A percentile compares a stretch with the other conserved stretches of the same genome.
phyloP scores from a whole-genome alignment of 129 eudicot species.

The Rutidosis leptorrhynchoides region DNA sequence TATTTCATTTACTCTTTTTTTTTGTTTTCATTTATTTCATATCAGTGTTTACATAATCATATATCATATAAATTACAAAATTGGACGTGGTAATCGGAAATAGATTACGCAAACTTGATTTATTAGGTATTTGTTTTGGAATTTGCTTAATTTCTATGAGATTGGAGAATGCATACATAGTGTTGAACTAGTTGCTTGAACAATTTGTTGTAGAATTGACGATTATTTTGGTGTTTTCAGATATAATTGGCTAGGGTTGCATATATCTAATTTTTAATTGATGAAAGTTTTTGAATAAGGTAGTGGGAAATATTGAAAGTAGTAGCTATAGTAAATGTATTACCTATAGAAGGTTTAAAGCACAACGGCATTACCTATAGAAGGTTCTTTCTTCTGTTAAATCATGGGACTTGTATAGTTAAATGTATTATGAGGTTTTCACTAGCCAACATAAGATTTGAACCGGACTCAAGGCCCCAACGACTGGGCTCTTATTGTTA shows the following conservation, averaged over 20 bases:
- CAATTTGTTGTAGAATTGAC: not conserved
- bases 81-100: not conserved
- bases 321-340: not conserved
- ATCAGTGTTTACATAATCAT: slow-evolving; percentile 18
- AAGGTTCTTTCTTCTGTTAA: too few species aligned
- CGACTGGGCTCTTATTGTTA: too few species aligned
- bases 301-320: not conserved
- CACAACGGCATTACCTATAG: too few species aligned
- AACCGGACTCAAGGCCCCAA: too few species aligned
- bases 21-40: slow-evolving; percentile 6
- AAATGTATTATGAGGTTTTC: too few species aligned
- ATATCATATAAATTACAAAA: not conserved
- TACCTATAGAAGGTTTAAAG: not conserved
- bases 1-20: slow-evolving; percentile 8
- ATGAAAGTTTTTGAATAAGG: slow-evolving; percentile 10
- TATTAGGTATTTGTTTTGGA: slow-evolving; percentile 4
- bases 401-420: too few species aligned
- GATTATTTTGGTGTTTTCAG: not conserved
- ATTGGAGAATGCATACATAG: not conserved
- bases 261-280: not conserved
- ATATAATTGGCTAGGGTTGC: not conserved
- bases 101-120: slow-evolving; percentile 19
- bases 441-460: too few species aligned
- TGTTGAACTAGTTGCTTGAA: not conserved
- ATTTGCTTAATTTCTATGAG: not conserved